A percentile compares a stretch with the other conserved stretches of the same genome.
Conservation (phyloP, 352 stramenopile species). For the Phytopythium ostracodes region DNA sequence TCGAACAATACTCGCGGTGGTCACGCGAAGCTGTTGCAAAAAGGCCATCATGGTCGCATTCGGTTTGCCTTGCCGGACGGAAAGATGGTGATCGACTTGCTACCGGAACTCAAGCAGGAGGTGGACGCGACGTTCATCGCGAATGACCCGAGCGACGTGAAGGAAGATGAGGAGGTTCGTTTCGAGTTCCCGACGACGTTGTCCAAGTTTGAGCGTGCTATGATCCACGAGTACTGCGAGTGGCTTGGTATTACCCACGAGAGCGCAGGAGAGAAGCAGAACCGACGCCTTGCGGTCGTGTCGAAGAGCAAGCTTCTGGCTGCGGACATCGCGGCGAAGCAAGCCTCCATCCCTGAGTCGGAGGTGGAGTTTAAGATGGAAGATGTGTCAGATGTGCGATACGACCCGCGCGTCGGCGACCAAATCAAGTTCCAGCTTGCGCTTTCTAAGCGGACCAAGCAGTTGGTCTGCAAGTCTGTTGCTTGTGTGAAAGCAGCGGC, state of each 20-base stretch:
- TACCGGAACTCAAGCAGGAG: conserved; percentile 55
- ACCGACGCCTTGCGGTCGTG: conserved; percentile 35
- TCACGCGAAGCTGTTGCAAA: conserved; percentile 26
- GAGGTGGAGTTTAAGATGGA: conserved; percentile 59
- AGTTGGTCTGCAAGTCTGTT: conserved; percentile 53
- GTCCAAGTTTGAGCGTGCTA: conserved; percentile 62
- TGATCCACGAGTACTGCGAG: conserved; percentile 62
- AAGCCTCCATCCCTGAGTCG: conserved; percentile 13
- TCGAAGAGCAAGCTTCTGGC: conserved; percentile 19
- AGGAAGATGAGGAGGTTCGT: conserved; percentile 26
- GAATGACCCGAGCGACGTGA: conserved; percentile 10
- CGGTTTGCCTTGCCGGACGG: conserved; percentile 23
- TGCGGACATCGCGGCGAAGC: conserved; percentile 11
- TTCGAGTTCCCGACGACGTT: conserved; percentile 36
- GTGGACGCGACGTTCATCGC: conserved; percentile 44
- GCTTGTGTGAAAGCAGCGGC: conserved; percentile 32
- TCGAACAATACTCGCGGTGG: conserved; percentile 21
- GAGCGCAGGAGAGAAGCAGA: conserved; percentile 37
- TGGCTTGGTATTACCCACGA: conserved; percentile 52
- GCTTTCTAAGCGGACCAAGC: conserved; percentile 60
- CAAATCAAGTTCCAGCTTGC: conserved; percentile 58
- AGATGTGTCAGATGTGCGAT: conserved; percentile 58
- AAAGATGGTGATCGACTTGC: conserved; percentile 52
- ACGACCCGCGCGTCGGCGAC: conserved; percentile 60
- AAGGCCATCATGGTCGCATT: conserved; percentile 37